Evolutionary conservation across 257 asterid species (phyloP).

Genomic region (Fraxinus quadrangulata): DNA sequence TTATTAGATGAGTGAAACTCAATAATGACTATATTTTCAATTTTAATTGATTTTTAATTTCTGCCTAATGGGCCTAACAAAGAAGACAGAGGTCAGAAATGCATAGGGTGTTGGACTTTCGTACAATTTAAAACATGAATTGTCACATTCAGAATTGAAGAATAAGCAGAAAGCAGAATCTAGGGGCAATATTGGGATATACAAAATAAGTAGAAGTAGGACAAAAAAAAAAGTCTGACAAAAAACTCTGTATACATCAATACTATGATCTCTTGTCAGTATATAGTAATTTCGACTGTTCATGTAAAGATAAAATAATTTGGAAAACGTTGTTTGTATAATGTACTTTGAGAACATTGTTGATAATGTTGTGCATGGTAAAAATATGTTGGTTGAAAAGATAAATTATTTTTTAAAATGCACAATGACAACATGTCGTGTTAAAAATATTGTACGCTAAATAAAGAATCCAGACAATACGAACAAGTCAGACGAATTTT

Average conservation of each 20-base stretch:
- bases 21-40: too few relatives aligned
- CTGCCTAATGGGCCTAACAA: too few relatives aligned
- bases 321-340: too few relatives aligned
- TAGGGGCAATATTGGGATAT: conserved; percentile 37
- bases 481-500: too few relatives aligned
- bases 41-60: too few relatives aligned
- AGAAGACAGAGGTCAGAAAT: conserved; percentile 12
- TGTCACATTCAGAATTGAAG: conserved; percentile 39
- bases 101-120: conserved; percentile 26
- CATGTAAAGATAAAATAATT: background rate
- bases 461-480: background rate
- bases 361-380: too few relatives aligned
- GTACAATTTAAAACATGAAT: conserved; percentile 32
- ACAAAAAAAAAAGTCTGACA: conserved; percentile 11
- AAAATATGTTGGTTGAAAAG: too few relatives aligned
- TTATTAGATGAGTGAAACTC: too few relatives aligned
- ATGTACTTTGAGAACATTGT: too few relatives aligned
- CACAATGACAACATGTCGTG: too few relatives aligned
- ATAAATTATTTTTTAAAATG: too few relatives aligned
- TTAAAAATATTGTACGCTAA: too few relatives aligned
- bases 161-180: conserved; percentile 34
- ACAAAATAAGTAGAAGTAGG: background rate
- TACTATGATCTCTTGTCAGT: conserved; percentile 20
- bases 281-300: background rate
- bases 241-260: background rate